These are phyloP conservation scores for Immersiporthe knoxdaviesiana DNA, from an alignment of 2,329 filamentous ascomycete species.

Conservation along the genomic window DNA sequence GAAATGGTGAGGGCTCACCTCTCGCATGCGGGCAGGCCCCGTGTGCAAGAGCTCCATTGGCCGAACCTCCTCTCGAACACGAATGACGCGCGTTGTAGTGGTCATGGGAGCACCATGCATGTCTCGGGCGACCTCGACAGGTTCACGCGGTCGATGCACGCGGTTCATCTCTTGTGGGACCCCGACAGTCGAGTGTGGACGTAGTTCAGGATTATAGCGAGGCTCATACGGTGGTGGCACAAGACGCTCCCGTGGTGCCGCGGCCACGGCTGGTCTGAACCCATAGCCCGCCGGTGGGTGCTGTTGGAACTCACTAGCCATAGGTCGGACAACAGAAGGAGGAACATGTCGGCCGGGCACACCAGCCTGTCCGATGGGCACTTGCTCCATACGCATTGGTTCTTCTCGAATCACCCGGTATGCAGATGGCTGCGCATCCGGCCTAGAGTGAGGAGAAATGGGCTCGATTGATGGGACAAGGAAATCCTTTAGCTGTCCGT, in stretches of 20 bases:
- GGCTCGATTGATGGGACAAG: constrained; percentile 53
- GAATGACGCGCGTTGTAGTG: constrained; percentile 22
- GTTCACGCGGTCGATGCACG: constrained; percentile 26
- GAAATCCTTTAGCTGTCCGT: constrained; percentile 44
- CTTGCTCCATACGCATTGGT: constrained; percentile 27
- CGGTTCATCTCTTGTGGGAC: constrained; percentile 17
- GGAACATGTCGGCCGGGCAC: neutral
- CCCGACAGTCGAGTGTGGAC: constrained; percentile 7
- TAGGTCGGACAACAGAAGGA: constrained; percentile 7
- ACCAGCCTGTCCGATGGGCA: constrained; percentile 26
- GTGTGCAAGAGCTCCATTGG: constrained; percentile 4
- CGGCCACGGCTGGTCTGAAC: constrained; percentile 7
- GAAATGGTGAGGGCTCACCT: constrained; percentile 20
- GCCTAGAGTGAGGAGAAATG: constrained; percentile 39
- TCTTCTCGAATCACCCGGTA: constrained; percentile 22
- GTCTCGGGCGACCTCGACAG: constrained; percentile 11
- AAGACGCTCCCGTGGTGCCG: constrained; percentile 8
- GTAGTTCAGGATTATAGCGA: constrained; percentile 14
- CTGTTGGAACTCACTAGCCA: constrained; percentile 8
- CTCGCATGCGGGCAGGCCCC: constrained; percentile 17
- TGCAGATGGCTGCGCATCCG: constrained; percentile 22
- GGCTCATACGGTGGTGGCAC: constrained; percentile 11
- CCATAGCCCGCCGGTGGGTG: constrained; percentile 8
- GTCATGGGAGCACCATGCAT: constrained; percentile 9
- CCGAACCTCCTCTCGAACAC: constrained; percentile 20